Base-by-base conservation (phyloP, 2,329 filamentous ascomycete species). In the Didymella arachidicola region DNA sequence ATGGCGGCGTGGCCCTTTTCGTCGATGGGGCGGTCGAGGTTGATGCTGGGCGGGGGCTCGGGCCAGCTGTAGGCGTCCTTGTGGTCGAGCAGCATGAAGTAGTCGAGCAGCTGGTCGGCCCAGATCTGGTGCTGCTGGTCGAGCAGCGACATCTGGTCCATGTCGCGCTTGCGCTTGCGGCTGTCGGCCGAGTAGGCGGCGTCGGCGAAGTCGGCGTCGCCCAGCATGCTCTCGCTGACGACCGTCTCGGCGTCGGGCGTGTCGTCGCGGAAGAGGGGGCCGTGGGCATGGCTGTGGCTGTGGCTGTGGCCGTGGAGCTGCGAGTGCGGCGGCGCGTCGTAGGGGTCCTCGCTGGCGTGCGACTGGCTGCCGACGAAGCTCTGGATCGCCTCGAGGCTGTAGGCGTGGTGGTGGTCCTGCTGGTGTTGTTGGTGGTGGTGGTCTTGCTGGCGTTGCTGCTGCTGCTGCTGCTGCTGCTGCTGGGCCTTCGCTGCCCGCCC, bases 11-110 rank as follows among this genome's bases (percentile, higher is more conserved):
- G 93, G 10, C 89, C 89, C 69, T 96, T 93, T 42, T 93, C 90
- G 74, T 99, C 95, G 62, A 99, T 97, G n/a, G 89, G 84, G 76
- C 92, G 91, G 77, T 99, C 90, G 6, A 96, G 88, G 72, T 96
- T 89, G 70, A 97, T 96, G 73, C 92, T 90, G 32, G 87, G 82
- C 0, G 95, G 95, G 2, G 94, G 93, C 60, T 92, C 87, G 1
- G 93, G 93, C 41, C 79, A 77, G 80, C 86, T 71, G 59, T 88
- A 87, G 19, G 88, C 86, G 58, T 90, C 88, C 76, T 93, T 89
- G 61, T 91, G 90, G 65, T 92, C 89, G 50, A 91, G 87, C 43
- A 94, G 88, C 79, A 98, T 89, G 72, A 98, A 99, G 79, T 98
- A 99, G 77, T 99, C 95, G 34, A 99, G 83, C 26, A 99, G 84